These are phyloP conservation scores for Penicillium concentricum DNA, from an alignment of 2,329 filamentous ascomycete genomes.

Conservation along the genomic window DNA sequence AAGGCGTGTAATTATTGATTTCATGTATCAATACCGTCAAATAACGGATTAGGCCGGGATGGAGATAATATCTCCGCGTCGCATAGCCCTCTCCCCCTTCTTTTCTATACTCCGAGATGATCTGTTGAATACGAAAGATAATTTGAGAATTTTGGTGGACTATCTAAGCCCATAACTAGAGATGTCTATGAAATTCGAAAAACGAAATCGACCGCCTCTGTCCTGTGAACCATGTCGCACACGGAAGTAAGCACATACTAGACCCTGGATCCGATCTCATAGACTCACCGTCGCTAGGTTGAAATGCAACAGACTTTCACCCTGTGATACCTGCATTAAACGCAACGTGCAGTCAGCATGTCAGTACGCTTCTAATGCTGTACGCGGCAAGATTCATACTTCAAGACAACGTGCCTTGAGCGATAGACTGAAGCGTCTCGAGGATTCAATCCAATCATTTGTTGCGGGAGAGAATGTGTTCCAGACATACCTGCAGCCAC, in stretches of 20 bases:
- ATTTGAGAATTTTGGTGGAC: neutral
- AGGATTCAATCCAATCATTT: constrained; percentile 9
- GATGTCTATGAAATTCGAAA: constrained; percentile 7
- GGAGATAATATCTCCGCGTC: constrained; percentile 10
- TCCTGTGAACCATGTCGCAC: constrained; percentile 13
- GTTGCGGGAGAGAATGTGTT: neutral
- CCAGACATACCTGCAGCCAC: neutral
- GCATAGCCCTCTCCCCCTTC: neutral
- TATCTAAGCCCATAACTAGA: neutral
- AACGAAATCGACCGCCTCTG: constrained; percentile 10
- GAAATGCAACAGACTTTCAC: constrained; percentile 8
- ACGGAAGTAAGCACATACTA: constrained; percentile 6
- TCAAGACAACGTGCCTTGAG: constrained; percentile 1
- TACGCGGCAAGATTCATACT: neutral
- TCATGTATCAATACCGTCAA: neutral
- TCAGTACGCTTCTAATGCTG: constrained; percentile 9
- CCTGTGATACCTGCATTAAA: constrained; percentile 8
- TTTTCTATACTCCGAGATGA: neutral
- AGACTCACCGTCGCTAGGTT: neutral
- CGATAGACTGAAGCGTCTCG: constrained; percentile 10
- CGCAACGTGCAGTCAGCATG: neutral
- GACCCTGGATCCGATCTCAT: neutral
- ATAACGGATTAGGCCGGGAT: neutral
- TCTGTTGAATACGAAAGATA: neutral
- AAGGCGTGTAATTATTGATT: neutral